Percentiles rank a stretch among this genome's conserved stretches.
Conservation (phyloP, 768 basidiomycete genomes). For the Paxillus ammoniavirescens region DNA sequence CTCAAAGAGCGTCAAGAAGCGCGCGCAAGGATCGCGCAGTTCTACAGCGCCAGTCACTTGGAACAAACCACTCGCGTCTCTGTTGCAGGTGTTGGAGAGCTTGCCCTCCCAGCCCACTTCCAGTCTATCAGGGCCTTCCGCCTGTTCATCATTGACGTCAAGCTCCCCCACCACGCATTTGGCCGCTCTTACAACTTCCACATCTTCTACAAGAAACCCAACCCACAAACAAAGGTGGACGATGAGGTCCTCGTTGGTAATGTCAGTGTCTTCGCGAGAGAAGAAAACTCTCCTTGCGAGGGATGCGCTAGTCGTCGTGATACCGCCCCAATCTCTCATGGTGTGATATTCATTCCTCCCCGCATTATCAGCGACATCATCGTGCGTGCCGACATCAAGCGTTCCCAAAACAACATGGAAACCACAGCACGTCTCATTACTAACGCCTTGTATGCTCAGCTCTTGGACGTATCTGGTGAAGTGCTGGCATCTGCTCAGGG, state of each 20-base stretch:
- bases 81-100: conserved; percentile 6
- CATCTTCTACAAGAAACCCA: conserved; percentile 13
- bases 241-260: conserved; percentile 13
- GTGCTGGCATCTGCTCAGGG: conserved; percentile 17
- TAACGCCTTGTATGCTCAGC: conserved; percentile 10
- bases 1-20: conserved; percentile 15
- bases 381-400: conserved; percentile 2
- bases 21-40: conserved; percentile 20
- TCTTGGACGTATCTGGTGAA: conserved; percentile 14
- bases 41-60: conserved; percentile 13
- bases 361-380: conserved; percentile 22
- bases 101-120: conserved; percentile 14
- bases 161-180: conserved; percentile 24
- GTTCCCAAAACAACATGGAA: conserved; percentile 10
- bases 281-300: conserved; percentile 21
- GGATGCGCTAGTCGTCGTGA: conserved; percentile 23
- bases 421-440: conserved; percentile 12
- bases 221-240: not conserved
- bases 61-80: conserved; percentile 13
- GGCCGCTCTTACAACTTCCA: conserved; percentile 24
- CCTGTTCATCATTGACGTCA: conserved; percentile 23
- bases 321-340: conserved; percentile 14
- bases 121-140: conserved; percentile 21
- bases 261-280: conserved; percentile 23
- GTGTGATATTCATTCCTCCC: conserved; percentile 23